These are phyloP conservation scores for Dictyophora rubrovolvata DNA, from an alignment of 768 basidiomycete genomes.

Conservation along the genomic window DNA sequence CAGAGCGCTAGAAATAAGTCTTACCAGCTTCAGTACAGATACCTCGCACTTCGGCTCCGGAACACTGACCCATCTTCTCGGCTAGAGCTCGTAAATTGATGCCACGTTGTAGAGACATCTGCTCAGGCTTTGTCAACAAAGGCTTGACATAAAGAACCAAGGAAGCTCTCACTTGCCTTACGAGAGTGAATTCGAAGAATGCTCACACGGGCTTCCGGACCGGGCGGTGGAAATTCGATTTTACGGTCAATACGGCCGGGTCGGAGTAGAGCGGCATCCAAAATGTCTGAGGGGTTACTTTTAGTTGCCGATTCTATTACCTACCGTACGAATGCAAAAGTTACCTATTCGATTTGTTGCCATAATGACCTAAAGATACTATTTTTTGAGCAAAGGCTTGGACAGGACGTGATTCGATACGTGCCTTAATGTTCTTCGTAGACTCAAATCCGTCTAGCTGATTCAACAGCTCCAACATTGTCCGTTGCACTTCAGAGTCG, in stretches of 20 bases:
- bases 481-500: constrained; percentile 83
- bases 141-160: no score
- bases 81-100: constrained; percentile 95
- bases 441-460: constrained; percentile 84
- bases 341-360: constrained; percentile 90
- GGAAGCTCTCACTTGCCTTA: constrained; percentile 44
- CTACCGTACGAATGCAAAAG: background rate
- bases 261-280: constrained; percentile 85
- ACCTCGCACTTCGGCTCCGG: constrained; percentile 93
- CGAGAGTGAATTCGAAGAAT: constrained; percentile 95
- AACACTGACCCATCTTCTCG: constrained; percentile 99
- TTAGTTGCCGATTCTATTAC: background rate
- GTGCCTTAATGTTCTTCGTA: constrained; percentile 68
- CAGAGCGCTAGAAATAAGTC: constrained; percentile 16
- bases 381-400: background rate
- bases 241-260: constrained; percentile 95
- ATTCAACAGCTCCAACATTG: constrained; percentile 83
- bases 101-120: constrained; percentile 97
- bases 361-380: constrained; percentile 57
- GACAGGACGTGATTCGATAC: background rate
- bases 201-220: constrained; percentile 92
- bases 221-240: constrained; percentile 98
- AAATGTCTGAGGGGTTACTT: constrained; percentile 56
- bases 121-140: background rate
- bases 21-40: constrained; percentile 94